These are phyloP conservation scores for Vaccinium myrtillus DNA, from an alignment of 148 eudicot genomes.

Conservation along the genomic window DNA sequence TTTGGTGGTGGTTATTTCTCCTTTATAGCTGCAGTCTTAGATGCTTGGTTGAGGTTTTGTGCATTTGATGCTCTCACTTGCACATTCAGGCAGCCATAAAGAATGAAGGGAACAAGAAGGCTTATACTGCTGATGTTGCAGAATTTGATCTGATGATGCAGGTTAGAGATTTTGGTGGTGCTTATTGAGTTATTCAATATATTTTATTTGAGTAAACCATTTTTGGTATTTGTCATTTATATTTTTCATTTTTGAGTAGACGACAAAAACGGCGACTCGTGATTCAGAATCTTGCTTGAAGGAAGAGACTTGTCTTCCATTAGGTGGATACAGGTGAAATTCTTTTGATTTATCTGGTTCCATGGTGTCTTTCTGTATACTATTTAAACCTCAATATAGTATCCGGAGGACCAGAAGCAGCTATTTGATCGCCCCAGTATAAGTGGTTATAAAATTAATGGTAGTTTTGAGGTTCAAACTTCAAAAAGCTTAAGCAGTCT, in stretches of 20 bases:
- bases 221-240: neutral
- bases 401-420: too few relatives aligned
- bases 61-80: conserved; percentile 18
- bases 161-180: conserved; percentile 45
- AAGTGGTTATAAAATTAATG: neutral
- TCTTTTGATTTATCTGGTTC: neutral
- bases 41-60: neutral
- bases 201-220: conserved; percentile 1
- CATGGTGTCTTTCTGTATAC: neutral
- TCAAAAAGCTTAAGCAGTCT: neutral
- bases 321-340: conserved; percentile 96
- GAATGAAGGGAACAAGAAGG: conserved; percentile 52
- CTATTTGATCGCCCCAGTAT: too few relatives aligned
- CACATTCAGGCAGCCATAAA: conserved; percentile 55
- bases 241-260: conserved; percentile 42
- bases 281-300: conserved; percentile 84
- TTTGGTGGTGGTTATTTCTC: conserved; percentile 7
- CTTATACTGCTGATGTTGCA: conserved; percentile 65
- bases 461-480: conserved; percentile 1
- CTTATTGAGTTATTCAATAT: neutral
- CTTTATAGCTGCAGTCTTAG: neutral
- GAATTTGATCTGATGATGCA: conserved; percentile 95
- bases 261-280: conserved; percentile 83
- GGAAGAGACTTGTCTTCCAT: conserved; percentile 77
- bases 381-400: neutral